A percentile compares a stretch with the other conserved stretches of the same genome.
These are phyloP conservation scores for Cercospora sp. DNA, from an alignment of 2,329 filamentous ascomycete species.

Conservation along the genomic window DNA sequence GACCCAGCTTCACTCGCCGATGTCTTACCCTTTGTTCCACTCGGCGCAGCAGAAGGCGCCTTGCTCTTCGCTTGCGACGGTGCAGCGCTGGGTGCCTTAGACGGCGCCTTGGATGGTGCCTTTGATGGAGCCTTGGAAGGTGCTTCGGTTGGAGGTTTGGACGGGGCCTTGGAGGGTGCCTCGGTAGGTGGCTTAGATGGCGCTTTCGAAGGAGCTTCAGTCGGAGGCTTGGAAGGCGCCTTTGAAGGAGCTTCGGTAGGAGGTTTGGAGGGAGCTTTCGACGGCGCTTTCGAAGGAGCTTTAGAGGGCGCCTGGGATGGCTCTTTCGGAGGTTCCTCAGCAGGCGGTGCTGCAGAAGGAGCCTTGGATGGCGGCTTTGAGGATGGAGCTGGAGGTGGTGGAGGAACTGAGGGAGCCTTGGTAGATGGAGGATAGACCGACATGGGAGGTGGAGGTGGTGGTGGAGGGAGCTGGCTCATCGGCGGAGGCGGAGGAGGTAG, in stretches of 20 bases:
- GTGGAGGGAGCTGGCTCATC: slow-evolving; percentile 11
- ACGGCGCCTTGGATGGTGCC: slow-evolving; percentile 21
- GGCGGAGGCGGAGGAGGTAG: slow-evolving; percentile 18
- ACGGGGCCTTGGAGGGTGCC: slow-evolving; percentile 20
- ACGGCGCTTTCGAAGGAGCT: neutral
- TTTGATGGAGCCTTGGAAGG: slow-evolving; percentile 20
- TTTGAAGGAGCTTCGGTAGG: neutral
- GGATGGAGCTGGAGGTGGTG: neutral
- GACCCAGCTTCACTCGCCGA: slow-evolving; percentile 8
- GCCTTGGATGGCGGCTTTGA: neutral
- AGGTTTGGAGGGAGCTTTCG: neutral
- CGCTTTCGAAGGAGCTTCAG: slow-evolving; percentile 21
- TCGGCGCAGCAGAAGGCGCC: slow-evolving; percentile 26
- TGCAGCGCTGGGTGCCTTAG: slow-evolving; percentile 25
- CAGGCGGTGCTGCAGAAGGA: neutral
- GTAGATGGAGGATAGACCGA: slow-evolving; percentile 22
- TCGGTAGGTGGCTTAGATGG: neutral
- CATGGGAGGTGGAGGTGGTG: slow-evolving; percentile 12
- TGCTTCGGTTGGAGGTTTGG: slow-evolving; percentile 14
- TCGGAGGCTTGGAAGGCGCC: slow-evolving; percentile 7
- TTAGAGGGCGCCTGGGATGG: neutral
- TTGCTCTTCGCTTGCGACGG: slow-evolving; percentile 27
- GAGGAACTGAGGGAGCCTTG: slow-evolving; percentile 16
- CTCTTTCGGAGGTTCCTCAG: neutral
- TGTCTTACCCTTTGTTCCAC: slow-evolving; percentile 23